Evolutionary conservation across 2,329 filamentous ascomycete species (phyloP).

Genomic region (Cercospora sp.): DNA sequence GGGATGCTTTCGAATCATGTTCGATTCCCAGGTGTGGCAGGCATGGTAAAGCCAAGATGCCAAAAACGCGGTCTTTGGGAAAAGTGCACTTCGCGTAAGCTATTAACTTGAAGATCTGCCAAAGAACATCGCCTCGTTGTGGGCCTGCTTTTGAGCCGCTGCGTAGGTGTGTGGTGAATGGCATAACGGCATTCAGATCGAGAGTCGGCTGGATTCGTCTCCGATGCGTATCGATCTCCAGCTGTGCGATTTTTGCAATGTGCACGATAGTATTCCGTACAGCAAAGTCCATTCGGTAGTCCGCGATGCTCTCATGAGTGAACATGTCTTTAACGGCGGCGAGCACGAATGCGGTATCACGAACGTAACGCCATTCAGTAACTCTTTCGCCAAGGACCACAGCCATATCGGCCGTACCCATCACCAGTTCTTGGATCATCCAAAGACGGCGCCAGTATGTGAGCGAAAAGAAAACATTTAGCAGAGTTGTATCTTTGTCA

Average conservation of each 20-base stretch:
- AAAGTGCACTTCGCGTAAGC: neutral
- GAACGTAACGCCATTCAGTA: neutral
- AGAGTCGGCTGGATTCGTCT: neutral
- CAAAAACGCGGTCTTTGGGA: neutral
- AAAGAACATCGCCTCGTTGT: neutral
- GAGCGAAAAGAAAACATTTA: neutral
- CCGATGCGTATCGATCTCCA: neutral
- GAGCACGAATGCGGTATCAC: neutral
- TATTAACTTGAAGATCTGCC: neutral
- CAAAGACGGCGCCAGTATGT: neutral
- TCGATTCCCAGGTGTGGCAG: neutral
- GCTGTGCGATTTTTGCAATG: neutral
- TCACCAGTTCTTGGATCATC: neutral
- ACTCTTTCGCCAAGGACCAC: neutral
- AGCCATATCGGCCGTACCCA: neutral
- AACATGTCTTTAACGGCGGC: neutral
- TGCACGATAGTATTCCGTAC: neutral
- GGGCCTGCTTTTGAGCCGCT: neutral
- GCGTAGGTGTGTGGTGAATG: neutral
- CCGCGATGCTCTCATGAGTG: neutral
- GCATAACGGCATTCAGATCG: neutral
- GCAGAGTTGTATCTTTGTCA: neutral
- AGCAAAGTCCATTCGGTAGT: neutral
- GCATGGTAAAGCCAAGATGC: neutral
- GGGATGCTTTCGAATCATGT: neutral